These are phyloP conservation scores for Phytophthora agathidicida DNA, from an alignment of 352 stramenopile species.

Conservation along the genomic window DNA sequence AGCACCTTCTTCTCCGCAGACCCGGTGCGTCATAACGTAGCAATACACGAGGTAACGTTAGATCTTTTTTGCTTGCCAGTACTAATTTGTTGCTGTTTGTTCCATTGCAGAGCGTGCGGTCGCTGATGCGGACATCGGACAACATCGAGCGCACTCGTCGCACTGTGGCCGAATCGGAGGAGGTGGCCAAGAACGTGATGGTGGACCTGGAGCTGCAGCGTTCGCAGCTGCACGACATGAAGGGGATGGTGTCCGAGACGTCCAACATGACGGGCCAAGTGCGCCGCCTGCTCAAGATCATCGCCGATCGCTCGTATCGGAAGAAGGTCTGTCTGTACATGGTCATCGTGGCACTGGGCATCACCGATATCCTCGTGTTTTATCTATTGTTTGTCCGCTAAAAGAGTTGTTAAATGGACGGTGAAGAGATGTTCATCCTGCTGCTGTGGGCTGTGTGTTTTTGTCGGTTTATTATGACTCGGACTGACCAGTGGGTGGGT, in stretches of 20 bases:
- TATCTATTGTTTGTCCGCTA: constrained; percentile 86
- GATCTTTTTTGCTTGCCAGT: not conserved
- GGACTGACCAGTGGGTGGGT: constrained; percentile 16
- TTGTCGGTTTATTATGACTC: constrained; percentile 41
- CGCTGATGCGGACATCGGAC: constrained; percentile 73
- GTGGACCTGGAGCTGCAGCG: constrained; percentile 83
- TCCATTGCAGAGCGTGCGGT: constrained; percentile 51
- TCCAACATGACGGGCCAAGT: constrained; percentile 70
- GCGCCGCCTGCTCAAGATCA: constrained; percentile 68
- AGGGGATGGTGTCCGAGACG: constrained; percentile 80
- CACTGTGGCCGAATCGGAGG: constrained; percentile 66
- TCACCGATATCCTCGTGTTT: constrained; percentile 79
- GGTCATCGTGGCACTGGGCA: constrained; percentile 67
- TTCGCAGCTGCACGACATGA: constrained; percentile 82
- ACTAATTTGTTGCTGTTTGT: not conserved
- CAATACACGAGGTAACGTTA: not conserved
- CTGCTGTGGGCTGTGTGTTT: constrained; percentile 6
- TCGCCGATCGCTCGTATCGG: constrained; percentile 71
- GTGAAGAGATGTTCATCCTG: not conserved
- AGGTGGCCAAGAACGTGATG: constrained; percentile 72
- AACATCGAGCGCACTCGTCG: constrained; percentile 76
- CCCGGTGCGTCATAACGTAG: constrained; percentile 37
- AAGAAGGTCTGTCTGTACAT: constrained; percentile 76
- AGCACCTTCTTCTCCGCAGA: constrained; percentile 70
- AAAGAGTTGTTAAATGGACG: constrained; percentile 10